Evolutionary conservation across 768 basidiomycete species (phyloP), one percentile per base, ranked within the genome.

Genomic region (Calocybe indica): DNA sequence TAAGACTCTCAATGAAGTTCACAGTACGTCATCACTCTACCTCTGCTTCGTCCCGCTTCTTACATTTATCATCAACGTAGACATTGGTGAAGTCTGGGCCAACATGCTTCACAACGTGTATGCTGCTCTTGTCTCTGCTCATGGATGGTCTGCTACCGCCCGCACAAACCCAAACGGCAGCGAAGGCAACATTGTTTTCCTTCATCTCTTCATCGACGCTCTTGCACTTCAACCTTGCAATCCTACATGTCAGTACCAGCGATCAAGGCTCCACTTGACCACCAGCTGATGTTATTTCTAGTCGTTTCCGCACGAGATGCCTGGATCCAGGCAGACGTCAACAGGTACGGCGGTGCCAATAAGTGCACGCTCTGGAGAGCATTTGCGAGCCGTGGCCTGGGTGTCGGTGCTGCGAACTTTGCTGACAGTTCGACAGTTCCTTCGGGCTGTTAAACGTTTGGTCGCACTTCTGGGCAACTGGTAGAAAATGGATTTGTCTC

Each of bases 41-140:
- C 28, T 12, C 36, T 42, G 9, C 5, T 30, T n/a, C 12, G 13
- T 14, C n/a, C 5, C 29, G 38, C 14, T 13, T 11, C 14, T 28
- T 2, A 32, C 42, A 22, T 7, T n/a, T 49, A 7, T 9, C 22
- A 5, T 12, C 6, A 1, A 35, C 30, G 15, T 33, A 57, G 60
- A 55, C 38, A 74, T 76, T 49, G 76, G 76, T 32, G 75, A 76
- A 54, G 67, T 76, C 12, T 62, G 60, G 60, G 58, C 51, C 12
- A 62, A 56, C 51, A 58, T 60, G 13, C 57, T 58, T 4, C 57
- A 59, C 48, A 56, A 58, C 22, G 58, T 61, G 7, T 50, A 50
- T 47, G 51, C 56, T 8, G 53, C 55, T 9, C 57, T 62, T 32
- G 52, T 60, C 13, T n/a, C 5, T 1, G 48, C 41, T 2, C 49